phyloP scores from a whole-genome alignment of 805 yeast genomes.

The Metschnikowia santaceciliae region DNA sequence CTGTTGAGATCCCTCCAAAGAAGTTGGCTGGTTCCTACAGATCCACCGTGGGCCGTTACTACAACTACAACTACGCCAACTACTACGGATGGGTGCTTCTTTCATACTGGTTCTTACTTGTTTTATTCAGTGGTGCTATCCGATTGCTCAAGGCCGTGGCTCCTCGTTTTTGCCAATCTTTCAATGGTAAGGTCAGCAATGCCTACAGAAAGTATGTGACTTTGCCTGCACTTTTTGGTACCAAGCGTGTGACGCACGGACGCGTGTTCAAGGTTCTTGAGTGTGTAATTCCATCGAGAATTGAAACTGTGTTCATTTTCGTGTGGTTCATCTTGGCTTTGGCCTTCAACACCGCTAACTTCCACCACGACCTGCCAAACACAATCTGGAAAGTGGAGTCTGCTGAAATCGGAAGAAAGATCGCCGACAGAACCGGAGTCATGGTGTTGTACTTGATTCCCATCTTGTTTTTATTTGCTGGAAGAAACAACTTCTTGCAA shows the following conservation, averaged over 20 bases:
- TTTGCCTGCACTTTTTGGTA: constrained; percentile 26
- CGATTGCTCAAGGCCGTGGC: constrained; percentile 38
- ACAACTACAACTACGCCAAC: constrained; percentile 38
- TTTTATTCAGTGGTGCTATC: constrained; percentile 37
- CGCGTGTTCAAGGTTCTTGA: constrained; percentile 16
- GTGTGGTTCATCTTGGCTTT: constrained; percentile 18
- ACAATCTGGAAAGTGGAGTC: constrained; percentile 5
- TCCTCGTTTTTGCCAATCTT: constrained; percentile 31
- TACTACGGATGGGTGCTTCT: constrained; percentile 38
- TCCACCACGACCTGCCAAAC: constrained; percentile 10
- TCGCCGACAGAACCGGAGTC: constrained; percentile 56
- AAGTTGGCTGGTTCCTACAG: constrained; percentile 23
- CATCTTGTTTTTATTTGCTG: constrained; percentile 55
- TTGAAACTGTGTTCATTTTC: constrained; percentile 22
- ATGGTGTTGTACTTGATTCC: constrained; percentile 50
- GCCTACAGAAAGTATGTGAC: constrained; percentile 23
- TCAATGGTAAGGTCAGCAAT: constrained; percentile 30
- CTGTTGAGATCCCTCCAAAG: constrained; percentile 27
- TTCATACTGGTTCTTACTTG: constrained; percentile 47
- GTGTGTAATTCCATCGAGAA: constrained; percentile 27
- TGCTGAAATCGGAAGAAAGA: constrained; percentile 14
- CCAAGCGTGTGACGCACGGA: constrained; percentile 10
- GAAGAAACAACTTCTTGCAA: constrained; percentile 67
- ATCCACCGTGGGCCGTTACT: constrained; percentile 29
- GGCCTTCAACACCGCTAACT: constrained; percentile 12